Evolutionary conservation across 495 filamentous ascomycete species (phyloP).

Genomic region (Hamigera avellanea): DNA sequence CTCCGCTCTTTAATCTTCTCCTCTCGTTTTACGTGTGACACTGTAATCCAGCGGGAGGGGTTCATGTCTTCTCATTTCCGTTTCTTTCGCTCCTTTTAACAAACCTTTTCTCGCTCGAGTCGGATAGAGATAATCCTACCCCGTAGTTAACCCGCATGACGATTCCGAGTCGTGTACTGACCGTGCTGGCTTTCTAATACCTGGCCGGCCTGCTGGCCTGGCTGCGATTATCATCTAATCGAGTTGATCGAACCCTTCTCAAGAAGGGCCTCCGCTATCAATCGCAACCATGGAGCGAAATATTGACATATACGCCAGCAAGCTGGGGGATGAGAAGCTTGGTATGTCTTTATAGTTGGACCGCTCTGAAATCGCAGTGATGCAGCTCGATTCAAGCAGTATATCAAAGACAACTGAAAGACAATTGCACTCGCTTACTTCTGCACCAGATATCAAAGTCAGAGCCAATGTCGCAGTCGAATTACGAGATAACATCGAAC

Average conservation of each 20-base stretch:
- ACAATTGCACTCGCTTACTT: no score
- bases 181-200: conserved; percentile 19
- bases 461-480: conserved; percentile 68
- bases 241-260: neutral
- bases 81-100: conserved; percentile 6
- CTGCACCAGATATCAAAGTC: conserved; percentile 54
- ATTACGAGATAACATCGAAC: conserved; percentile 76
- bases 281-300: conserved; percentile 36
- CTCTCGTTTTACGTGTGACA: conserved; percentile 29
- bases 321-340: conserved; percentile 46
- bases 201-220: conserved; percentile 34
- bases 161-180: conserved; percentile 11
- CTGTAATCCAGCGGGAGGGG: neutral
- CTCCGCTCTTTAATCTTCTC: conserved; percentile 45
- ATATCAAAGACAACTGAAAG: no score
- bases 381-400: neutral
- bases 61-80: conserved; percentile 26
- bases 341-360: conserved; percentile 30
- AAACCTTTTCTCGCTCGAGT: conserved; percentile 38
- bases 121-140: conserved; percentile 25
- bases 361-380: neutral
- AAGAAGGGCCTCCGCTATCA: neutral
- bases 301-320: conserved; percentile 48
- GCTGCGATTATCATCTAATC: conserved; percentile 16
- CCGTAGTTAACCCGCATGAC: conserved; percentile 39